These are phyloP conservation scores for Corymbia calophylla DNA, from an alignment of 441 rosid genomes.

Conservation along the genomic window DNA sequence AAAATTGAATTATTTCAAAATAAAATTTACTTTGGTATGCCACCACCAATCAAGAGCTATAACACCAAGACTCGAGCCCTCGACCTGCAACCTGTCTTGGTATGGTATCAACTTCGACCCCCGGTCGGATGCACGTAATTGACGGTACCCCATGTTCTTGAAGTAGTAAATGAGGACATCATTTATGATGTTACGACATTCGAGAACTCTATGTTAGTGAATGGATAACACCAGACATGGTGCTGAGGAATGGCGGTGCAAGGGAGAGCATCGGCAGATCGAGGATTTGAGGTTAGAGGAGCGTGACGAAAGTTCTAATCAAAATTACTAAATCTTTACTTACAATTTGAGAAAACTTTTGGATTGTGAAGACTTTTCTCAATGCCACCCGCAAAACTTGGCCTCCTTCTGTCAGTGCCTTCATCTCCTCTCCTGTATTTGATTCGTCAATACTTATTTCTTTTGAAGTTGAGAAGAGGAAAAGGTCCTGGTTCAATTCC, in stretches of 20 bases:
- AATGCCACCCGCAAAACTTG: not conserved
- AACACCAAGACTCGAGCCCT: not conserved
- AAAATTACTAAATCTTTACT: not conserved
- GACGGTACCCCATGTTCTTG: not conserved
- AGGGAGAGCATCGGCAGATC: not conserved
- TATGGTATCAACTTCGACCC: not conserved
- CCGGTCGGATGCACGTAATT: not conserved
- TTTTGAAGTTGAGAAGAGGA: not conserved
- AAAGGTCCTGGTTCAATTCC: not conserved
- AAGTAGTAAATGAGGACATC: not conserved
- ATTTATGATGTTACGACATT: not conserved
- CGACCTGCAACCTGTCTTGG: not conserved
- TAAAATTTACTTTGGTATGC: not conserved
- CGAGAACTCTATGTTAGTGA: not conserved
- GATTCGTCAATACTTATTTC: not conserved
- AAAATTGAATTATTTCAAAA: not conserved
- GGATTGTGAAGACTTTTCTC: not conserved
- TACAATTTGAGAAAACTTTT: not conserved
- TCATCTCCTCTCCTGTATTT: not conserved
- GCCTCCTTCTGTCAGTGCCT: not conserved
- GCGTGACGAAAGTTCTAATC: not conserved
- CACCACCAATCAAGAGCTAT: not conserved
- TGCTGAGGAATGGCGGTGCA: not conserved
- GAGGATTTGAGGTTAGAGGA: not conserved
- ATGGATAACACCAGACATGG: not conserved